Conservation (phyloP, 768 basidiomycete genomes). For the Piloderma croceum region DNA sequence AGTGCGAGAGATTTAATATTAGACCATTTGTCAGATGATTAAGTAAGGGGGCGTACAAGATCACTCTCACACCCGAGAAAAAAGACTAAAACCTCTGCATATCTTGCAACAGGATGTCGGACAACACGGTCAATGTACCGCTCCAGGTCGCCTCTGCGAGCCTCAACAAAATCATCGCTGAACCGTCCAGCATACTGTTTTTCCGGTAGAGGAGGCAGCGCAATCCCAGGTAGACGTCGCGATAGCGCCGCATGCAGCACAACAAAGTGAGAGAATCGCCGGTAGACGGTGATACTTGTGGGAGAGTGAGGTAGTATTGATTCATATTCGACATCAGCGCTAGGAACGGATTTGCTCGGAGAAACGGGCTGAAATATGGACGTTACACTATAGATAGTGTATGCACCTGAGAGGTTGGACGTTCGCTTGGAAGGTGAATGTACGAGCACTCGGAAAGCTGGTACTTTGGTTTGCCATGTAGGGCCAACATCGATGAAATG, state of each 20-base stretch:
- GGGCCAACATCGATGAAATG: conserved; percentile 71
- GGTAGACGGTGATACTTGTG: conserved; percentile 63
- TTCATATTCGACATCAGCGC: conserved; percentile 16
- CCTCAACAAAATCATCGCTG: conserved; percentile 77
- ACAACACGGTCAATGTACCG: conserved; percentile 67
- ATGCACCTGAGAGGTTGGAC: conserved; percentile 62
- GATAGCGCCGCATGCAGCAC: conserved; percentile 67
- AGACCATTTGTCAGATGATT: no score
- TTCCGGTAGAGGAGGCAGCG: conserved; percentile 77
- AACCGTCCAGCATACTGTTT: conserved; percentile 83
- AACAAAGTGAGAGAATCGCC: conserved; percentile 83
- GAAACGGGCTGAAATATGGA: conserved; percentile 52
- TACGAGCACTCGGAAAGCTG: conserved; percentile 66
- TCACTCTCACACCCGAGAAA: conserved; percentile 78
- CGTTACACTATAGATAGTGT: conserved; percentile 71
- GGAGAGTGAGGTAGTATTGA: conserved; percentile 29
- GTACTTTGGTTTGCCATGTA: conserved; percentile 68
- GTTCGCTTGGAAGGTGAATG: conserved; percentile 77
- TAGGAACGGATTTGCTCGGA: conserved; percentile 13
- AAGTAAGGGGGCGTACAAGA: conserved; percentile 59
- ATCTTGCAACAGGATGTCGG: conserved; percentile 71
- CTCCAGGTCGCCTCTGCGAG: conserved; percentile 74
- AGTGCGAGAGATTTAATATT: not conserved
- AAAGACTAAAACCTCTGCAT: conserved; percentile 73
- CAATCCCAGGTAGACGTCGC: conserved; percentile 66